Evolutionary conservation across 1,139 yeast species (phyloP), one percentile per base, ranked within the genome.

Genomic region (Chernovozyma aurita): DNA sequence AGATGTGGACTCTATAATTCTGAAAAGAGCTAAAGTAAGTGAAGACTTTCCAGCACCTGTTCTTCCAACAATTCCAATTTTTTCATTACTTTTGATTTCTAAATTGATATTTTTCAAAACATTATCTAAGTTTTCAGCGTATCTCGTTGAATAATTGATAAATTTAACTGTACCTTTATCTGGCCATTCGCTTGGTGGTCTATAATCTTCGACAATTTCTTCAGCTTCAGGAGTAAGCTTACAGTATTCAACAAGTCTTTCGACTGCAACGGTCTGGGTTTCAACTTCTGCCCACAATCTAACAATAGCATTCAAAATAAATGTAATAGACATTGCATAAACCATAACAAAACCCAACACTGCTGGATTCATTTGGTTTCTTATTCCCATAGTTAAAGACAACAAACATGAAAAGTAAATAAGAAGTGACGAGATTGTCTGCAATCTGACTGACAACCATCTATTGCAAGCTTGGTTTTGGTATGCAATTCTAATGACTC

Each of bases 41-140:
- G 63, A 53, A 5, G 61, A 55, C 41, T 59, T 59, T 18, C 63
- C 63, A 1, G 63, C 63, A 15, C 63, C 63, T 3, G 63, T 59
- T 38, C 63, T 45, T 3, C 63, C 63, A 25, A 59, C 63, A 33
- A 59, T 57, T 18, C 63, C 63, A 27, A 59, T 43, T 40, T 59
- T 59, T 38, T 59, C 62, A 4, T 49, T 44, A 2, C 59, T 45
- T 26, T 48, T 48, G 34, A 59, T 48, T 16, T 48, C 47, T 33
- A 57, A 36, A n/a, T 39, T 40, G 25, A 59, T 52, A 28, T 53
- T 42, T 34, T 48, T 54, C 39, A 59, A 47, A 2, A 59, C 61
- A 2, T 54, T 58, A 18, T 55, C 61, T 39, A 59, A 49, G 34
- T 51, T 49, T 20, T 53, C 57, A 34, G 62, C 50, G 39, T 59